Conservation (phyloP, 768 basidiomycete genomes). For the Lentinula aciculospora region DNA sequence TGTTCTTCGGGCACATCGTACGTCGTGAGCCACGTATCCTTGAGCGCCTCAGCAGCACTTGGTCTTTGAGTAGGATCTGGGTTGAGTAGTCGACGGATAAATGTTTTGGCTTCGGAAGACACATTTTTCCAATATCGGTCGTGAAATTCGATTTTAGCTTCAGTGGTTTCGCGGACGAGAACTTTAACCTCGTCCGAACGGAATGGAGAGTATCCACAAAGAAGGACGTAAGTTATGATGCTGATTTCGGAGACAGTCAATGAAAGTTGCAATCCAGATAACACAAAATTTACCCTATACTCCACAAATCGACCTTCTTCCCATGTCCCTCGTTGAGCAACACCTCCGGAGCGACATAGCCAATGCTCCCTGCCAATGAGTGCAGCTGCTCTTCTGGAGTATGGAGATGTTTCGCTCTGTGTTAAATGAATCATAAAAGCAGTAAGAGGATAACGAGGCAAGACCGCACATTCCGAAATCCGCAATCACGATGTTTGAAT, state of each 20-base stretch:
- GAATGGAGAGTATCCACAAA: slow-evolving; percentile 96
- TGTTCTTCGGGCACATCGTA: slow-evolving; percentile 62
- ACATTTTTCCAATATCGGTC: slow-evolving; percentile 93
- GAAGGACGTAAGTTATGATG: slow-evolving; percentile 90
- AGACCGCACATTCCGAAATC: slow-evolving; percentile 90
- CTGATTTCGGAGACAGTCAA: slow-evolving; percentile 28
- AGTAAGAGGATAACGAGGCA: not conserved
- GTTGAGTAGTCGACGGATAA: slow-evolving; percentile 68
- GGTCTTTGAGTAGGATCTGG: slow-evolving; percentile 68
- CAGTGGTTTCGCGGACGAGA: slow-evolving; percentile 79
- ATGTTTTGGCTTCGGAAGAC: slow-evolving; percentile 75
- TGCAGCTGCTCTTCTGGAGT: slow-evolving; percentile 65
- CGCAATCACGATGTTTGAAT: slow-evolving; percentile 89
- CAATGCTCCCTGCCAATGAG: slow-evolving; percentile 75
- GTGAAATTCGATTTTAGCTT: slow-evolving; percentile 85
- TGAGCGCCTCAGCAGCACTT: slow-evolving; percentile 66
- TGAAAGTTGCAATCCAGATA: slow-evolving; percentile 2
- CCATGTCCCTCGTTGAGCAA: slow-evolving; percentile 79
- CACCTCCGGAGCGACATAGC: slow-evolving; percentile 91
- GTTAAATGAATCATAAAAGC: not conserved
- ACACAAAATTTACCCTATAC: slow-evolving; percentile 60
- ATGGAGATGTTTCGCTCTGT: slow-evolving; percentile 79
- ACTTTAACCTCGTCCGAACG: slow-evolving; percentile 73
- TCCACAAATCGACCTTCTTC: slow-evolving; percentile 93
- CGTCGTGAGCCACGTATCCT: slow-evolving; percentile 74